Evolutionary conservation across 2,329 filamentous ascomycete genomes (phyloP).

Genomic region (Penicillium rolfsii): DNA sequence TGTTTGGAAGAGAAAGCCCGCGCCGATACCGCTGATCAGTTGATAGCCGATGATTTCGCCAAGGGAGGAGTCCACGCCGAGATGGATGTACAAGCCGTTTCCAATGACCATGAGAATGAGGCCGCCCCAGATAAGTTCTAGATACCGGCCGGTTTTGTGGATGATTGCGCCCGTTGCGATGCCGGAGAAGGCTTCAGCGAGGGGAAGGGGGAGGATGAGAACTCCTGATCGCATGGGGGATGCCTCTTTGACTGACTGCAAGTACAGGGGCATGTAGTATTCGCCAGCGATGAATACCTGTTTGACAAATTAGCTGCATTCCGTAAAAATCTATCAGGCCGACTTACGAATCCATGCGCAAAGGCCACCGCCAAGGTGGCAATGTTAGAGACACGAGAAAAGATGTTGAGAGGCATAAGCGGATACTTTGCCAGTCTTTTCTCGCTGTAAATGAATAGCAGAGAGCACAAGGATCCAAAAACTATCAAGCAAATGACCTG

Average conservation of each 20-base stretch:
- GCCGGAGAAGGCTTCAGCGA: slow-evolving; percentile 50
- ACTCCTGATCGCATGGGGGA: slow-evolving; percentile 62
- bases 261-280: slow-evolving; percentile 75
- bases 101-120: slow-evolving; percentile 49
- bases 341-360: slow-evolving; percentile 50
- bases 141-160: slow-evolving; percentile 55
- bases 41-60: slow-evolving; percentile 53
- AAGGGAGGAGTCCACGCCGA: slow-evolving; percentile 43
- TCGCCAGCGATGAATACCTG: slow-evolving; percentile 66
- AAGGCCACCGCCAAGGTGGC: slow-evolving; percentile 58
- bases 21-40: slow-evolving; percentile 55
- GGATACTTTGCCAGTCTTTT: slow-evolving; percentile 66
- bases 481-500: slow-evolving; percentile 61
- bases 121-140: slow-evolving; percentile 52
- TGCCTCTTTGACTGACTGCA: slow-evolving; percentile 68
- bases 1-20: slow-evolving; percentile 57
- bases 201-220: slow-evolving; percentile 64
- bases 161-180: slow-evolving; percentile 54
- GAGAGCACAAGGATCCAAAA: slow-evolving; percentile 53
- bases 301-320: slow-evolving; percentile 18
- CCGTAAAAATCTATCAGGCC: background rate
- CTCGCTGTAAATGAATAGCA: slow-evolving; percentile 64
- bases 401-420: slow-evolving; percentile 68
- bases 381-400: slow-evolving; percentile 59
- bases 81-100: slow-evolving; percentile 52